Conservation (phyloP, 1,284 basidiomycete genomes). For the Ceratobasidium sp. region DNA sequence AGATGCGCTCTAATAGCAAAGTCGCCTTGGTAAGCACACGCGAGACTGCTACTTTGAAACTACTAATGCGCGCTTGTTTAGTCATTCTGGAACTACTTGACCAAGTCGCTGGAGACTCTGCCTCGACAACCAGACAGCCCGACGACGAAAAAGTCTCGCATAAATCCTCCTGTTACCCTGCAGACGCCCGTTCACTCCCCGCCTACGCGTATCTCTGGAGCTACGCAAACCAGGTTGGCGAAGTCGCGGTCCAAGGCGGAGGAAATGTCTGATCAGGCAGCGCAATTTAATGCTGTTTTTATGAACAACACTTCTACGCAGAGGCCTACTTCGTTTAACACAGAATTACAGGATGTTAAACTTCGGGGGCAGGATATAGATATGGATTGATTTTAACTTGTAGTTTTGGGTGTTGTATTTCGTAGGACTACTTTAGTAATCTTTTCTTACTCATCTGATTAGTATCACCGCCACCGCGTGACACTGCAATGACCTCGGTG, state of each 20-base stretch:
- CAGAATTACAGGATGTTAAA: not conserved
- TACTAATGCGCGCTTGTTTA: not conserved
- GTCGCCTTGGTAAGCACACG: slow-evolving; percentile 14
- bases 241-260: not conserved
- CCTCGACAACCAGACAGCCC: not conserved
- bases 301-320: not conserved
- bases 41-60: not conserved
- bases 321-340: not conserved
- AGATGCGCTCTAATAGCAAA: slow-evolving; percentile 31
- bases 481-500: slow-evolving; percentile 3
- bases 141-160: not conserved
- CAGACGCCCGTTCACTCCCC: not conserved
- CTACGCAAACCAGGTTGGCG: no score
- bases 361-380: not conserved
- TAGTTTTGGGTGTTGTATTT: not conserved
- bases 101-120: not conserved
- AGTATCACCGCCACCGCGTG: not conserved
- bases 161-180: slow-evolving; percentile 3
- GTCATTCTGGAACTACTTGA: slow-evolving; percentile 40
- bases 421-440: not conserved
- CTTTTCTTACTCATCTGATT: not conserved
- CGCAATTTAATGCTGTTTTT: not conserved
- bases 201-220: not conserved
- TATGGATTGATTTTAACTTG: not conserved
- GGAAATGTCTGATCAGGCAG: slow-evolving; percentile 4